These are phyloP conservation scores for Trypanosoma congolense DNA, from an alignment of 208 protist genomes.

Conservation along the genomic window DNA sequence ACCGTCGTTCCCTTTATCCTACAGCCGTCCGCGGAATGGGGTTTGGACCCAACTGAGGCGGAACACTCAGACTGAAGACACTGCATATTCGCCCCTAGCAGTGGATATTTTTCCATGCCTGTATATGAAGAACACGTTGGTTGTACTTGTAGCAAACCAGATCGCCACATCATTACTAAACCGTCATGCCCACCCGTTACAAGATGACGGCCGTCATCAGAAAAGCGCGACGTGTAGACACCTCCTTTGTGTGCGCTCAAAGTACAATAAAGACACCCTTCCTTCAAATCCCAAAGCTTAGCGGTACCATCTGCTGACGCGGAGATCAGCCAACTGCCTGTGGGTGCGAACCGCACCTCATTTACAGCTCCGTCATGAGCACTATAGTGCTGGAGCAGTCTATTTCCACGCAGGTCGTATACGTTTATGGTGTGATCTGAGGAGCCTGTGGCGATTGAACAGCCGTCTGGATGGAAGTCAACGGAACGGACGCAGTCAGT, in stretches of 20 bases:
- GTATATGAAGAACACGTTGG: slow-evolving; percentile 5
- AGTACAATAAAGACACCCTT: slow-evolving; percentile 83
- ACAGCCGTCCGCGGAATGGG: not conserved
- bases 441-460: slow-evolving; percentile 66
- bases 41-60: not conserved
- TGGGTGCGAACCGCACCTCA: slow-evolving; percentile 65
- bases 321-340: slow-evolving; percentile 76
- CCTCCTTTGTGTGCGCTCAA: slow-evolving; percentile 74
- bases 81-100: not conserved
- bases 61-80: not conserved
- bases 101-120: not conserved
- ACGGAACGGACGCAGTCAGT: slow-evolving; percentile 48
- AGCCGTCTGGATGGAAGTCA: slow-evolving; percentile 82
- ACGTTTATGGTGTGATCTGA: slow-evolving; percentile 75
- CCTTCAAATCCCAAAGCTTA: slow-evolving; percentile 84
- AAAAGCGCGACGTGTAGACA: slow-evolving; percentile 53
- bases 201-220: slow-evolving; percentile 50
- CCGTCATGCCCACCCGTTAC: slow-evolving; percentile 66
- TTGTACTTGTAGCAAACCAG: slow-evolving; percentile 33
- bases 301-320: slow-evolving; percentile 66
- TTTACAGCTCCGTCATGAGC: slow-evolving; percentile 68
- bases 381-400: slow-evolving; percentile 80
- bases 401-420: slow-evolving; percentile 77
- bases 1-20: no score
- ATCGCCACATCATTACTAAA: slow-evolving; percentile 80